A percentile compares a stretch with the other conserved stretches of the same genome.
These are phyloP conservation scores for Magnaporthales sp. DNA, from an alignment of 2,329 filamentous ascomycete genomes.

Conservation along the genomic window DNA sequence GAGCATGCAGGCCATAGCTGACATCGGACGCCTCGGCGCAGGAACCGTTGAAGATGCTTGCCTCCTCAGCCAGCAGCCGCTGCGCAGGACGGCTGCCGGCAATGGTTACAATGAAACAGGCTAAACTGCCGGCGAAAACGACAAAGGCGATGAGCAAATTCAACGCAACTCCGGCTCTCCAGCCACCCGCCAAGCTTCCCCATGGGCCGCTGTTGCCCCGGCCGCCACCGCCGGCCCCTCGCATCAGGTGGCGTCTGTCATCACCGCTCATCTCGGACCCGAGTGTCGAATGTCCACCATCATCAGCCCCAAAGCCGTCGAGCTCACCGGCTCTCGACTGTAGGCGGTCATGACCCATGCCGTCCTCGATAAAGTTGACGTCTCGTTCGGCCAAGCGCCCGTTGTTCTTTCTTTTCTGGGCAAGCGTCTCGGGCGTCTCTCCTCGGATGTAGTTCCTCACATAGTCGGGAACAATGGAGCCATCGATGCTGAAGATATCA, in stretches of 20 bases:
- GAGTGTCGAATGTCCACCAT: constrained; percentile 6
- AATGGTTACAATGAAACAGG: constrained; percentile 22
- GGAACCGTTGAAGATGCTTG: constrained; percentile 27
- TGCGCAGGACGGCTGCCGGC: constrained; percentile 11
- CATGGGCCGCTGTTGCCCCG: neutral
- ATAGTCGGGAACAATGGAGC: constrained; percentile 44
- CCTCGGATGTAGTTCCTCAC: constrained; percentile 46
- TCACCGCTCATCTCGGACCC: neutral
- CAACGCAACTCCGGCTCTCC: constrained; percentile 37
- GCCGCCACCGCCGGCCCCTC: constrained; percentile 5
- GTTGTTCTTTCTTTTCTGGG: constrained; percentile 31
- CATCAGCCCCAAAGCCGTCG: constrained; percentile 12
- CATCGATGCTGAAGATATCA: constrained; percentile 17
- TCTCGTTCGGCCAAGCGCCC: constrained; percentile 19
- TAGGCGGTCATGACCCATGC: constrained; percentile 17
- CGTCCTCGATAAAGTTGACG: constrained; percentile 22
- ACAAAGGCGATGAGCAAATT: constrained; percentile 32
- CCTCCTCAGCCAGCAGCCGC: constrained; percentile 21
- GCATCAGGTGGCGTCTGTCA: constrained; percentile 3
- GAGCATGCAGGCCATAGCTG: constrained; percentile 31
- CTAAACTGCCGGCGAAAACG: constrained; percentile 26
- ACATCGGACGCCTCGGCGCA: constrained; percentile 27
- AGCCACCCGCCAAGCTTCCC: constrained; percentile 28
- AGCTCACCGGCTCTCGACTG: constrained; percentile 26
- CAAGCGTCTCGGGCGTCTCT: constrained; percentile 44